A percentile compares a stretch with the other conserved stretches of the same genome.
Evolutionary conservation across 192 early-diverging fungal species (phyloP).

Genomic region (Gonapodya sp.): DNA sequence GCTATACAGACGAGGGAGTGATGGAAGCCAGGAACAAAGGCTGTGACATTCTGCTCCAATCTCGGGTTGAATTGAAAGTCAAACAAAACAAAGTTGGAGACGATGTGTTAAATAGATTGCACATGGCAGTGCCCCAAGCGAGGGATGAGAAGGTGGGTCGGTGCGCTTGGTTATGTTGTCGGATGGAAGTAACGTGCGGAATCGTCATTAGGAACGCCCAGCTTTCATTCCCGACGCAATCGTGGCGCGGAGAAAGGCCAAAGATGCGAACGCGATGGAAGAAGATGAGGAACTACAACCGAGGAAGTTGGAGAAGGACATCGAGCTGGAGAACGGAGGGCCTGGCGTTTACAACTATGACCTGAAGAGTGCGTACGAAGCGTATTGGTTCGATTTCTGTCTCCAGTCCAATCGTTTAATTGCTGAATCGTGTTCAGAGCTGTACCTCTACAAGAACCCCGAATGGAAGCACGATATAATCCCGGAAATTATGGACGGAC

Average conservation of each 20-base stretch:
- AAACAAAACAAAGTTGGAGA: slow-evolving; percentile 72
- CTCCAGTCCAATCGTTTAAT: slow-evolving; percentile 1
- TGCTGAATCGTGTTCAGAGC: slow-evolving; percentile 32
- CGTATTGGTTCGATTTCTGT: slow-evolving; percentile 8
- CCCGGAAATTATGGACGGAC: slow-evolving; percentile 97
- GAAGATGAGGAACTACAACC: slow-evolving; percentile 47
- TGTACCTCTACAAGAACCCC: slow-evolving; percentile 68
- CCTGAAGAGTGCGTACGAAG: slow-evolving; percentile 59
- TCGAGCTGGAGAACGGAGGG: slow-evolving; percentile 84
- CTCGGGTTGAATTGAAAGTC: slow-evolving; percentile 93
- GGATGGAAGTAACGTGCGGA: slow-evolving; percentile 7
- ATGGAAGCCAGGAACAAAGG: slow-evolving; percentile 91
- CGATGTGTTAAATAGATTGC: slow-evolving; percentile 90
- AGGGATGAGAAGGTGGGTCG: slow-evolving; percentile 66
- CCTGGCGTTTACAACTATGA: slow-evolving; percentile 95
- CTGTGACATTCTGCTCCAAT: slow-evolving; percentile 85
- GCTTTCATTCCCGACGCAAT: slow-evolving; percentile 73
- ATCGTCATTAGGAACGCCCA: slow-evolving; percentile 40
- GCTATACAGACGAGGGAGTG: slow-evolving; percentile 90
- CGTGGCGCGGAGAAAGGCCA: slow-evolving; percentile 59
- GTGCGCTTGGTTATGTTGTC: background rate
- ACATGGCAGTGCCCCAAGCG: slow-evolving; percentile 77
- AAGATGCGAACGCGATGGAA: slow-evolving; percentile 43
- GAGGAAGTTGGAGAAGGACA: slow-evolving; percentile 72
- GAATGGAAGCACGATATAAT: slow-evolving; percentile 97